Conservation (phyloP, 108 stramenopile genomes). For the Cylindrotheca fusiformis region DNA sequence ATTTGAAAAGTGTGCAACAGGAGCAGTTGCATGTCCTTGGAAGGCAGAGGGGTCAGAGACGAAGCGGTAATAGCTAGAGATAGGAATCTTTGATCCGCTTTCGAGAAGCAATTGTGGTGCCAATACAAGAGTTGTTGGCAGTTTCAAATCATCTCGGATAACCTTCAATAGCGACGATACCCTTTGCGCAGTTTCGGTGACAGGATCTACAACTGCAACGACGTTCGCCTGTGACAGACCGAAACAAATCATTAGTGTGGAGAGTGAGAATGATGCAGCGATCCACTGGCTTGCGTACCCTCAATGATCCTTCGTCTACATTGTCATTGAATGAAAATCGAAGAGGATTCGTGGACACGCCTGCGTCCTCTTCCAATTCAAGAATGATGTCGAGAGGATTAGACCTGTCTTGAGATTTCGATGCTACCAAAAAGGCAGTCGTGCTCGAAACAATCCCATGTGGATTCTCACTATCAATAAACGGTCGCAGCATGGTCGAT, state of each 20-base stretch:
- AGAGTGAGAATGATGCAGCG: neutral
- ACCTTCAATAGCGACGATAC: conserved; percentile 72
- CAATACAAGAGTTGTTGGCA: conserved; percentile 66
- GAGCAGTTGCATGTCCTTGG: conserved; percentile 32
- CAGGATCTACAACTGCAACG: conserved; percentile 84
- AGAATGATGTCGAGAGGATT: conserved; percentile 6
- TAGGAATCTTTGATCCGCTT: conserved; percentile 69
- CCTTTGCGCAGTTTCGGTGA: conserved; percentile 86
- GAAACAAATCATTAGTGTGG: conserved; percentile 9
- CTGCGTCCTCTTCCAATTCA: conserved; percentile 15
- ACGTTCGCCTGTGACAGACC: conserved; percentile 27
- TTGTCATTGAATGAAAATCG: conserved; percentile 60
- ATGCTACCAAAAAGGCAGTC: conserved; percentile 30
- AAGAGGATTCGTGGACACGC: conserved; percentile 44
- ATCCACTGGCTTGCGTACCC: conserved; percentile 3
- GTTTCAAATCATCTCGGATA: conserved; percentile 74
- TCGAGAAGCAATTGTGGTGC: conserved; percentile 58
- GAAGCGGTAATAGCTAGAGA: conserved; percentile 93
- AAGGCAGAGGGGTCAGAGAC: conserved; percentile 66
- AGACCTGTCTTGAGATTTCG: conserved; percentile 7
- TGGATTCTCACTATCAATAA: conserved; percentile 20
- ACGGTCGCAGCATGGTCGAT: conserved; percentile 35
- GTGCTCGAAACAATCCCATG: conserved; percentile 29
- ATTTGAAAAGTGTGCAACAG: conserved; percentile 72
- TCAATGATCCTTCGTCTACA: conserved; percentile 5